Evolutionary conservation across 371 early-diverging fungal genomes (phyloP).

Genomic region (Mortierella sp.): DNA sequence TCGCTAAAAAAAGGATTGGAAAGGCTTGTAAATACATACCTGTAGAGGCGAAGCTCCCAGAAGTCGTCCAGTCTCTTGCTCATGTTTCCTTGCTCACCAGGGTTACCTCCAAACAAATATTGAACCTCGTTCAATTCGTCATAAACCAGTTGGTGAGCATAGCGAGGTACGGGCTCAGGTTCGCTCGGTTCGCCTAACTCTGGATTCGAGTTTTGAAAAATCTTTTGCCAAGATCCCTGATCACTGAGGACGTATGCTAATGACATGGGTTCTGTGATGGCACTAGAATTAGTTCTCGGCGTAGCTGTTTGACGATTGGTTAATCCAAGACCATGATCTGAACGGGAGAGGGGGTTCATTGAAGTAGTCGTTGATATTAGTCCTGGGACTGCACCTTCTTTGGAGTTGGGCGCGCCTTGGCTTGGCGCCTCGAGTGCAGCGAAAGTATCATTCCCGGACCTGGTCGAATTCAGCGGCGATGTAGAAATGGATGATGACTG

Average conservation of each 20-base stretch:
- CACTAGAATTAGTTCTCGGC: not conserved
- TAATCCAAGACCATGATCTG: not conserved
- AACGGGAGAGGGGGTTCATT: not conserved
- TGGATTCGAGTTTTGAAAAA: conserved; percentile 77
- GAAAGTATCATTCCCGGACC: not conserved
- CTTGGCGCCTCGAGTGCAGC: not conserved
- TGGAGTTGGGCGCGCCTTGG: conserved; percentile 23
- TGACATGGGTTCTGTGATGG: conserved; percentile 35
- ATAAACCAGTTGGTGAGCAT: conserved; percentile 90
- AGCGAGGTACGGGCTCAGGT: conserved; percentile 83
- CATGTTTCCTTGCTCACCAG: conserved; percentile 70
- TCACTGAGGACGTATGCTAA: conserved; percentile 53
- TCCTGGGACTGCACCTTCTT: conserved; percentile 26
- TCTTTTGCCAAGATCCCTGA: conserved; percentile 78
- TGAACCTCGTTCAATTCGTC: conserved; percentile 71
- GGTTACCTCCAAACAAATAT: conserved; percentile 93
- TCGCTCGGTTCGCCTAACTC: conserved; percentile 62
- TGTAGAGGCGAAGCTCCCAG: conserved; percentile 81
- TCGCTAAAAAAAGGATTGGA: no score
- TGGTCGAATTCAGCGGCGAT: not conserved
- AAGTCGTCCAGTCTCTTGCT: conserved; percentile 84
- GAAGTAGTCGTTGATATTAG: not conserved
- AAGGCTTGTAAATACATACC: conserved; percentile 58
- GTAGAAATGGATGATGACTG: not conserved
- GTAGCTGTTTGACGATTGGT: not conserved